These are phyloP conservation scores for Phyllostachys edulis DNA, from an alignment of 176 grass and related monocot genomes.

Conservation along the genomic window DNA sequence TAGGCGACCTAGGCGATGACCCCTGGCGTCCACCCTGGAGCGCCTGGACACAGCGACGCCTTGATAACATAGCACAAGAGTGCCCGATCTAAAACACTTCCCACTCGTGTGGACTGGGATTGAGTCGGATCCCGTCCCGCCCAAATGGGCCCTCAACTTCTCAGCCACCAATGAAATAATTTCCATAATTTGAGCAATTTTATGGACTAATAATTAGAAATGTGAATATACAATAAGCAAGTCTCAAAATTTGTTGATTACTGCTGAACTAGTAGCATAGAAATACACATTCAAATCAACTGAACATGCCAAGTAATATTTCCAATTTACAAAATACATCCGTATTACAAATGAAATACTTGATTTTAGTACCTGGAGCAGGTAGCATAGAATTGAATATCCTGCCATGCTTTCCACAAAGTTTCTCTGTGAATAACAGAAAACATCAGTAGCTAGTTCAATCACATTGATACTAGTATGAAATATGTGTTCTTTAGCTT, in stretches of 20 bases:
- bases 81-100: not conserved
- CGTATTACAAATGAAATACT: slow-evolving; percentile 18
- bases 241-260: not conserved
- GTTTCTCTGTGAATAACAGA: slow-evolving; percentile 72
- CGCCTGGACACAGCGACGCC: too few species aligned
- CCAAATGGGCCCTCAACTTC: not conserved
- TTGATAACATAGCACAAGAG: not conserved
- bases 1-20: too few species aligned
- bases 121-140: not conserved
- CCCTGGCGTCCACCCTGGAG: too few species aligned
- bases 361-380: slow-evolving; percentile 72
- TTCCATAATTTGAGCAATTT: not conserved
- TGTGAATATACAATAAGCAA: not conserved
- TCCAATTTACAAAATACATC: not conserved
- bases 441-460: slow-evolving; percentile 26
- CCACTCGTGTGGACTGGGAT: not conserved
- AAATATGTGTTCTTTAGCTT: slow-evolving; percentile 8
- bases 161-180: not conserved
- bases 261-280: not conserved
- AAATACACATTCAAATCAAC: not conserved
- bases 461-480: not conserved
- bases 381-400: slow-evolving; percentile 93
- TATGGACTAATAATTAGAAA: not conserved
- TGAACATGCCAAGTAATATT: not conserved
- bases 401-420: slow-evolving; percentile 99